A percentile compares a stretch with the other conserved stretches of the same genome.
These are phyloP conservation scores for Schwanniomyces polymorphus DNA, from an alignment of 805 yeast species.

Conservation along the genomic window DNA sequence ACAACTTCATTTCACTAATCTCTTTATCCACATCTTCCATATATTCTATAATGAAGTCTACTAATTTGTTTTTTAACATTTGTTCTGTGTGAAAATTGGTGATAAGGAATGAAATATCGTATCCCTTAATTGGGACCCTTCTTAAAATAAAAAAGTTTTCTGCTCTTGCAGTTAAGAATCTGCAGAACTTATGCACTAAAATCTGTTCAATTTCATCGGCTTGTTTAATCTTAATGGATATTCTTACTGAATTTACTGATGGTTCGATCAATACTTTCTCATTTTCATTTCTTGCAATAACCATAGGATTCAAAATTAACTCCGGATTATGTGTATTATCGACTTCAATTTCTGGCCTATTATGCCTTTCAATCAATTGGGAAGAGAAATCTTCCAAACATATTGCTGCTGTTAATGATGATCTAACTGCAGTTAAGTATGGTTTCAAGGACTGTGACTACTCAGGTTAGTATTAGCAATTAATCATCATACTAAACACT, in stretches of 20 bases:
- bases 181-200: conserved; percentile 89
- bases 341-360: conserved; percentile 94
- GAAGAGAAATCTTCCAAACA: conserved; percentile 93
- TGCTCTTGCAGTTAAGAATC: conserved; percentile 93
- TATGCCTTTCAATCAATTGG: conserved; percentile 94
- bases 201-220: conserved; percentile 97
- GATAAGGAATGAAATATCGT: conserved; percentile 88
- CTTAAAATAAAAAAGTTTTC: conserved; percentile 91
- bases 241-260: conserved; percentile 87
- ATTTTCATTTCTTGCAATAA: conserved; percentile 88
- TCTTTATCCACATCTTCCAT: conserved; percentile 99
- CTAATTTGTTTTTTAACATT: conserved; percentile 92
- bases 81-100: conserved; percentile 94
- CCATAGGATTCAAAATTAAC: conserved; percentile 83
- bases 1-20: conserved; percentile 96
- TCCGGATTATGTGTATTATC: conserved; percentile 70
- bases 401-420: conserved; percentile 89
- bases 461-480: conserved; percentile 1
- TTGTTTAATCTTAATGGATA: conserved; percentile 90
- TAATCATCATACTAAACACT: background rate
- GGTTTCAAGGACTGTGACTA: conserved; percentile 98
- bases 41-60: conserved; percentile 95
- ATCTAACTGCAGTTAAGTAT: conserved; percentile 88
- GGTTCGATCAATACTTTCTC: conserved; percentile 93
- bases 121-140: conserved; percentile 86